These are phyloP conservation scores for Gossypium arboreum DNA, from an alignment of 345 rosid genomes.

Conservation along the genomic window DNA sequence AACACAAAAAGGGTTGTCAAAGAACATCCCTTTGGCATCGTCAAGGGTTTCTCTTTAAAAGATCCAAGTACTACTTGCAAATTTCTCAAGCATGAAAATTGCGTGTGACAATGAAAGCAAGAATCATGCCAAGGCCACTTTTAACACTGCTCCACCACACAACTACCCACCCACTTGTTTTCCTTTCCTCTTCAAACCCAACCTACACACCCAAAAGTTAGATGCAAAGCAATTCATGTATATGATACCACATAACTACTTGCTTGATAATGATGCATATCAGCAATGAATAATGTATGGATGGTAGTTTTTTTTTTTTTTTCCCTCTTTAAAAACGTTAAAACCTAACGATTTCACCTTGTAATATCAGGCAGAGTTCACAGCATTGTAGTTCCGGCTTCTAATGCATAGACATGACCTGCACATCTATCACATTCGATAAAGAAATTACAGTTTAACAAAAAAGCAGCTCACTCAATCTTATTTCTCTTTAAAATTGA, in stretches of 20 bases:
- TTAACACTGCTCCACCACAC: not conserved
- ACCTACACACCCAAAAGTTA: not conserved
- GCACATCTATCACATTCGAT: not conserved
- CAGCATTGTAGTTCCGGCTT: not conserved
- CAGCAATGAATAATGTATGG: not conserved
- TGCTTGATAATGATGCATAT: not conserved
- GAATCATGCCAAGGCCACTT: not conserved
- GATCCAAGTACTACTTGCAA: not conserved
- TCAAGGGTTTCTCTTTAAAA: not conserved
- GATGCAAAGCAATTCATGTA: not conserved
- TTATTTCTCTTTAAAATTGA: slow-evolving; percentile 5
- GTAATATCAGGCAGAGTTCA: not conserved
- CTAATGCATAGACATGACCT: not conserved
- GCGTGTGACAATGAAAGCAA: not conserved
- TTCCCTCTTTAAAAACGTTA: not conserved
- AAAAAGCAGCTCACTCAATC: not conserved
- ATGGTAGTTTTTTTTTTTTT: not conserved
- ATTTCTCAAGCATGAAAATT: not conserved
- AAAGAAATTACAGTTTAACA: not conserved
- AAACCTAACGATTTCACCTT: not conserved
- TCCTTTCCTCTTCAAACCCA: not conserved
- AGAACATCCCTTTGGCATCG: not conserved
- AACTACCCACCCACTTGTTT: slow-evolving; percentile 1
- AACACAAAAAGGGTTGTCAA: not conserved
- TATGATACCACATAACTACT: not conserved